phyloP scores from a whole-genome alignment of 2,329 filamentous ascomycete genomes.

The Ceratocystis destructans region DNA sequence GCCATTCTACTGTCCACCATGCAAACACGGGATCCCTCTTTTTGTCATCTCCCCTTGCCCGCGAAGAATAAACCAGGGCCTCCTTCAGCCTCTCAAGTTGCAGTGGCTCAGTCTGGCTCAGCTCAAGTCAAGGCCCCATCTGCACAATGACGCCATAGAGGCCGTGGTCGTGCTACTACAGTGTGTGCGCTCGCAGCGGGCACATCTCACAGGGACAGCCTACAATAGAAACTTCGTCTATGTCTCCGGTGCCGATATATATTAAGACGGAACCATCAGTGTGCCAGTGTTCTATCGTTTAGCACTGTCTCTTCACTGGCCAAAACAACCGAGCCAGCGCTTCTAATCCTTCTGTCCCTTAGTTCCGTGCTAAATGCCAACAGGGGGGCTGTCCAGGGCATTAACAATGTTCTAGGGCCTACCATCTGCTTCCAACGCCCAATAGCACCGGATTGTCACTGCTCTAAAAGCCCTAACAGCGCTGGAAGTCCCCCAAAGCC shows the following conservation, averaged over 20 bases:
- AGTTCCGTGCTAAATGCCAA: not conserved
- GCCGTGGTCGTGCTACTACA: not conserved
- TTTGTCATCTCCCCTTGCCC: too few relatives aligned
- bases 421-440: not conserved
- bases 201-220: not conserved
- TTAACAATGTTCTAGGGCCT: not conserved
- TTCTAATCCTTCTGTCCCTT: not conserved
- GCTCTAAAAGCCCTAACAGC: not conserved
- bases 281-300: not conserved
- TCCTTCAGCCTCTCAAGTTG: too few relatives aligned
- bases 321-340: not conserved
- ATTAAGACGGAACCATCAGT: too few relatives aligned
- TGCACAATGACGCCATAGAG: not conserved
- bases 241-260: too few relatives aligned
- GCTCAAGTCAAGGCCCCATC: not conserved
- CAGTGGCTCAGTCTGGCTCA: too few relatives aligned
- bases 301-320: not conserved
- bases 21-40: too few relatives aligned
- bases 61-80: too few relatives aligned
- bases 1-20: too few relatives aligned
- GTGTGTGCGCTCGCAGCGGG: not conserved
- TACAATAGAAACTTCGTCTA: too few relatives aligned
- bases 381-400: not conserved
- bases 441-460: not conserved
- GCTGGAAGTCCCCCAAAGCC: not conserved